Evolutionary conservation across 2,329 filamentous ascomycete genomes (phyloP), one percentile per base, ranked within the genome.

Genomic region (Paracamarosporium sp.): DNA sequence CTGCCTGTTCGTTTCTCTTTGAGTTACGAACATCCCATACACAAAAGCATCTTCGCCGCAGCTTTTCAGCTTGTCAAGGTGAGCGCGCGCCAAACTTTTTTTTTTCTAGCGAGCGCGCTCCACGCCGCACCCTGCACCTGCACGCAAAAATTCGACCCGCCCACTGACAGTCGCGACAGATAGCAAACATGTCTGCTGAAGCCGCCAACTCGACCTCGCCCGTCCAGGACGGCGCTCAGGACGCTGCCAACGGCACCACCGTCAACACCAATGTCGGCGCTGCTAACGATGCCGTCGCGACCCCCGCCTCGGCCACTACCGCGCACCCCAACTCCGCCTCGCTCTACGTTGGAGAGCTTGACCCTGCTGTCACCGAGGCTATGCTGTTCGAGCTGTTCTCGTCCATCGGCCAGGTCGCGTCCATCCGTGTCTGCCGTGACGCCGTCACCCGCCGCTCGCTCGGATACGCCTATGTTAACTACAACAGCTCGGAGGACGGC

Each of bases 311-410:
- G 64, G 83, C 86, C 63, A 82, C 83, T 60, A 88, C 92, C 67
- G 90, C 91, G 78, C 91, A 93, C 76, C 91, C 92, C 79, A 94
- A 96, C 80, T 98, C 95, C 52, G 95, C 95, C 65, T 99, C 95
- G 59, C 92, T 99, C 78, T 99, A 99, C 80, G 95, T 99, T 69
- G 95, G 95, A 80, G 95, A 99, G 85, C 92, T 99, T 73, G 95
- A 99, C 80, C 88, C 92, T 71, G 95, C 92, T 62, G 95, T 99
- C 79, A 99, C 95, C 66, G 95, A 99, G 87, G 95, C 95, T 70
- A 99, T 99, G 95, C 93, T 99, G 75, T 99, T 98, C 82, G 95
- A 99, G 88, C 91, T 99, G 65, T 99, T 99, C 87, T 98, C 95
- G 60, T 95, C 96, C 82, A 99, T 99, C 77, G 95, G 95, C 71